These are phyloP conservation scores for Blastocystis sp. DNA, from an alignment of 352 stramenopile genomes.

Conservation along the genomic window DNA sequence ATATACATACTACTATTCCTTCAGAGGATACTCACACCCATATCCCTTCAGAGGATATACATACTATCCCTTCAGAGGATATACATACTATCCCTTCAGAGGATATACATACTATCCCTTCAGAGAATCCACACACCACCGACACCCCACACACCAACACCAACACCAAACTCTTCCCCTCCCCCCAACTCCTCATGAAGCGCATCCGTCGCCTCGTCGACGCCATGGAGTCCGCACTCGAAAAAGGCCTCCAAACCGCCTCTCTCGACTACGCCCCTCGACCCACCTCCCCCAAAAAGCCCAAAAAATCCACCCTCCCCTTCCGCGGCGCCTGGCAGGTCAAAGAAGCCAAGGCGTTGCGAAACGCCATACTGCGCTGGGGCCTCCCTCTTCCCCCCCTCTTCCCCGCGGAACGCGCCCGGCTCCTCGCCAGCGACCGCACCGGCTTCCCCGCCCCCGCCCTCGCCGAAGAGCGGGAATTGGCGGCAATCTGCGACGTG, in stretches of 20 bases:
- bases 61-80: background rate
- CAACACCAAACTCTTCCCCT: background rate
- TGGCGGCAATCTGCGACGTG: background rate
- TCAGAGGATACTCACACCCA: background rate
- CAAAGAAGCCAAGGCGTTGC: conserved; percentile 26
- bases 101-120: background rate
- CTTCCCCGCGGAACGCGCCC: background rate
- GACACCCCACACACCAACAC: background rate
- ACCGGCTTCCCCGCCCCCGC: background rate
- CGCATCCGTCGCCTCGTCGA: background rate
- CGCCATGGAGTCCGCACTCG: background rate
- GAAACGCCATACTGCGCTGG: conserved; percentile 30
- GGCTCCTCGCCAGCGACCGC: background rate
- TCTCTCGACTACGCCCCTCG: background rate
- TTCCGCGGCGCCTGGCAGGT: background rate
- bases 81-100: background rate
- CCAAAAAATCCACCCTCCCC: background rate
- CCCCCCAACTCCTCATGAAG: conserved; percentile 14
- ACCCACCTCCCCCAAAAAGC: background rate
- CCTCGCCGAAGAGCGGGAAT: background rate
- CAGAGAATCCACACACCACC: background rate
- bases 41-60: background rate
- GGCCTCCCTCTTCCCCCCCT: conserved; percentile 6
- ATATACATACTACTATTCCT: background rate
- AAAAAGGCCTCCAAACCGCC: background rate